Evolutionary conservation across 495 filamentous ascomycete genomes (phyloP), one percentile per base, ranked within the genome.

Genomic region (Opeltia flavorubescens): DNA sequence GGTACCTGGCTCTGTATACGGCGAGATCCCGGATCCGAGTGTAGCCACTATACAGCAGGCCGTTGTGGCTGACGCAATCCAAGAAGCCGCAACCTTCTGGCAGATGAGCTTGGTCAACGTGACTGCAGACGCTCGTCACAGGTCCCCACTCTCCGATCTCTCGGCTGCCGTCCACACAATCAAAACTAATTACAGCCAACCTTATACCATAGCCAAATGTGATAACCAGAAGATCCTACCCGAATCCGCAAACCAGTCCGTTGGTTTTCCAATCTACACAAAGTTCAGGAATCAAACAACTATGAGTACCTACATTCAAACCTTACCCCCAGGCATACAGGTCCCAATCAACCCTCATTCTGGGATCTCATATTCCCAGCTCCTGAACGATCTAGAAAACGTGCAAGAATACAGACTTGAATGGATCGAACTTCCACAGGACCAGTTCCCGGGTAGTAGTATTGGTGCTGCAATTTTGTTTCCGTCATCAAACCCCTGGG

Each of bases 391-490:
- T 6, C 12, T 12, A 17, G 12, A n/a, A 9, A 15, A 13, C 18
- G 20, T 18, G 7, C 12, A 13, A 17, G 12, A n/a, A 9, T 44
- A 29, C 29, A 18, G 31, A 7, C 27, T 52, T 15, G 30, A 33
- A 25, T 52, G 50, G 46, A 42, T 52, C 15, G 36, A 48, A 27
- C 20, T 43, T 11, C 50, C 50, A 13, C 36, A 45, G n/a, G 31
- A 36, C 3, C n/a, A 8, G 0, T 48, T 52, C 6, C 43, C 29
- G 4, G 45, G 33, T 42, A 23, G 18, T 45, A 40, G 45, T 24
- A 44, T 52, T 11, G 50, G 50, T 4, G 49, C 49, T 30, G 40
- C 39, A 18, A 38, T 48, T 12, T 18, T 46, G 26, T 38, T 47
- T 30, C 49, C 49, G 4, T 35, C 17, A 11, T 43, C 18, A 26